Evolutionary conservation across 257 asterid species (phyloP), one percentile per base, ranked within the genome.

Genomic region (Rhazya stricta): DNA sequence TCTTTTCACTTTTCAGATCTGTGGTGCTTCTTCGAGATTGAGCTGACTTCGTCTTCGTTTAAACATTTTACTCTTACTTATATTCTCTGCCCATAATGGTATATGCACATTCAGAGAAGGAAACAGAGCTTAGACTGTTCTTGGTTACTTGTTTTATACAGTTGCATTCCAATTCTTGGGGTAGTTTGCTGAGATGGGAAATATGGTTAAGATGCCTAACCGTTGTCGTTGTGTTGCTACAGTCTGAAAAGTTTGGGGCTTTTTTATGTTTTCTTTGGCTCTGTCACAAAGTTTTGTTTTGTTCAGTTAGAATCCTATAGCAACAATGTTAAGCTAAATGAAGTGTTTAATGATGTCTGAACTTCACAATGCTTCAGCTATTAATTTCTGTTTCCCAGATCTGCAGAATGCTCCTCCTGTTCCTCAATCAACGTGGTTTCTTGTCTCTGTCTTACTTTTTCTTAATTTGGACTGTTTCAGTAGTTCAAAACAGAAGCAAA

Each of bases 1-100:
- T 50, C 77, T 27, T 43, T 19, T 29, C 72, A 39, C 30, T 69
- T 32, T 27, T 37, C 19, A 73, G 77, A 78, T 78, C 70, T 29
- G 13, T 34, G 25, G 46, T 16, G 25, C 42, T 61, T 4, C 4
- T 51, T 19, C 27, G 10, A 19, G 58, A 51, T 21, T 51, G 25
- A 51, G 58, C 25, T 51, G 3, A 21, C 13, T 51, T 51, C 2
- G 19, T 3, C 27, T 51, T 18, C 57, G 2, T 58, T 54, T 7
- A 54, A 54, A 23, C 12, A 2, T 13, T 48, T 48, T 13, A 48
- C 13, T 48, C 54, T n/a, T 48, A 13, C 48, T 9, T 19, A 25
- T 27, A 58, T 10, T 19, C 66, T 58, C 4, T 29, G 67, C 32
- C 29, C 13, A 2, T 60, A 13, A 6, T 58, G n/a, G 32, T 0